Evolutionary conservation across 2,329 filamentous ascomycete species (phyloP), one percentile per base, ranked within the genome.

Genomic region (Xylaria multiplex): DNA sequence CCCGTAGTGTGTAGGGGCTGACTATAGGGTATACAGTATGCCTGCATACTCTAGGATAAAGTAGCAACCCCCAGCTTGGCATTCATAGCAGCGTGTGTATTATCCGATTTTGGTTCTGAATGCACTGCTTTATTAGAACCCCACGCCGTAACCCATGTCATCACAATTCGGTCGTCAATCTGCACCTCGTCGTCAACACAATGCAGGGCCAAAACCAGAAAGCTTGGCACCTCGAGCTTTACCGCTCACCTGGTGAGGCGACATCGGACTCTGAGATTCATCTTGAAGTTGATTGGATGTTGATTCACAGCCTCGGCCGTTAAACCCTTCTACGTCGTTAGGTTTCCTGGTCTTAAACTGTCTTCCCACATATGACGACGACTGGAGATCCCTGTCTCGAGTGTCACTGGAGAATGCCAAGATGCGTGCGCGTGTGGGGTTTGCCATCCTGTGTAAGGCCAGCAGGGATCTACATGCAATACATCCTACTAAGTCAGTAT

Each of bases 351-450:
- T 55, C 59, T 50, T 61, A 65, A 52, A 57, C 52, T 63, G 58
- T 22, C 50, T 58, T 30, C 67, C 69, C 69, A 48, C 54, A 61
- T 52, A 66, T 65, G 62, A 68, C 62, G 54, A 65, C 35, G 54
- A 40, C 27, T n/a, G 27, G 49, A 55, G 56, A 64, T 49, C 62
- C 73, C 65, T 74, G 72, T 65, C 64, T 65, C 53, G 50, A 53
- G 22, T 40, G 32, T 27, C 40, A 53, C 70, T 69, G 63, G 71
- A 67, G 67, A 67, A 37, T n/a, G 46, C 50, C 61, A 54, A 56
- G 50, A 71, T 74, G 72, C 70, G 72, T 59, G 65, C 65, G 46
- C 58, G 65, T 74, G 72, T 73, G 73, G 72, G 71, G 72, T 46
- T 27, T 52, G 40, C 14, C 14, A 30, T 30, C 45, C 30, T 45